phyloP scores from a whole-genome alignment of 1,139 yeast species.

The Meyerozyma elateridarum region DNA sequence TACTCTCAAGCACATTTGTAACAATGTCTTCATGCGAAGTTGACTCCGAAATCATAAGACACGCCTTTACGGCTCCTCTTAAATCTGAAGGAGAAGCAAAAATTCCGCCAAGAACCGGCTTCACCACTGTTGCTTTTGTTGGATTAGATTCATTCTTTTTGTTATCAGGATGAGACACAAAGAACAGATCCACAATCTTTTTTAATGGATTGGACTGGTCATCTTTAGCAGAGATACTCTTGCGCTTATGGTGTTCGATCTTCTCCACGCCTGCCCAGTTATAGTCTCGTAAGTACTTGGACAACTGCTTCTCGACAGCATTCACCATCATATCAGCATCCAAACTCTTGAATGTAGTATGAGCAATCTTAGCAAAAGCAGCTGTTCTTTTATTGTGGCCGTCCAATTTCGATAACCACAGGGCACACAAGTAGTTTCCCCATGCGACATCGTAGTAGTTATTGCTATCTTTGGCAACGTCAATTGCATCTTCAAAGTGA shows the following conservation, averaged over 20 bases:
- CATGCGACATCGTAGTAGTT: conserved; percentile 39
- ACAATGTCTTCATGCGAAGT: conserved; percentile 36
- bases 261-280: conserved; percentile 31
- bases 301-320: conserved; percentile 15
- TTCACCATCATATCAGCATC: conserved; percentile 14
- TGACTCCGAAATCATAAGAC: conserved; percentile 48
- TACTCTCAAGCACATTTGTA: conserved; percentile 35
- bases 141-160: not conserved
- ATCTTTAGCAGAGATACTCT: too few relatives aligned
- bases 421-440: conserved; percentile 42
- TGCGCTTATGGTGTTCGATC: conserved; percentile 4
- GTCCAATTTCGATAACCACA: conserved; percentile 35
- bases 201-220: not conserved
- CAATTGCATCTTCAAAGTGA: conserved; percentile 44
- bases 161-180: not conserved
- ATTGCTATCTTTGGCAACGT: conserved; percentile 26
- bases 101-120: not conserved
- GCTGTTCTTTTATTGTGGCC: conserved; percentile 12
- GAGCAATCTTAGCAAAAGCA: conserved; percentile 9
- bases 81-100: conserved; percentile 13
- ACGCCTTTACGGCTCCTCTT: conserved; percentile 36
- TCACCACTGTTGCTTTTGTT: not conserved
- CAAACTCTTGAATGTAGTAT: conserved; percentile 19
- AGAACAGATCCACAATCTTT: not conserved
- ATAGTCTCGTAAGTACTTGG: conserved; percentile 17